These are phyloP conservation scores for Neofusicoccum ribis DNA, from an alignment of 2,329 filamentous ascomycete species.

Conservation along the genomic window DNA sequence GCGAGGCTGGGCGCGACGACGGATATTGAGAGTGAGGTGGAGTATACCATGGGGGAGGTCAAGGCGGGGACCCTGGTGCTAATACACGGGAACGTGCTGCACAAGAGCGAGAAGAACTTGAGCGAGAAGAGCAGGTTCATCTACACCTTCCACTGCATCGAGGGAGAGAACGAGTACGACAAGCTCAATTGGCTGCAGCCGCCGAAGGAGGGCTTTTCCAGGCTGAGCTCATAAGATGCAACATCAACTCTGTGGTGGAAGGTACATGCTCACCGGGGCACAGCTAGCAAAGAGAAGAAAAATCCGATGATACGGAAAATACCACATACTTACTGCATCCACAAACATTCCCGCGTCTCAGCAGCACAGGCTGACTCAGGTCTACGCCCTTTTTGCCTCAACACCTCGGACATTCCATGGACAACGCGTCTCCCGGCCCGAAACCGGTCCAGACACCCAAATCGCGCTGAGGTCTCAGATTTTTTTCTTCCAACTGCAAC, in stretches of 20 bases:
- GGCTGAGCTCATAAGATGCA: conserved; percentile 39
- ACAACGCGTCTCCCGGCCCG: too few relatives aligned
- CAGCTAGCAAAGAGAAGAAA: too few relatives aligned
- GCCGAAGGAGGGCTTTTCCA: conserved; percentile 75
- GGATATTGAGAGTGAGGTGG: conserved; percentile 44
- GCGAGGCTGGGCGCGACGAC: conserved; percentile 26
- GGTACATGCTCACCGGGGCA: too few relatives aligned
- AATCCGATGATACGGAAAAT: too few relatives aligned
- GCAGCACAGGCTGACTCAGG: too few relatives aligned
- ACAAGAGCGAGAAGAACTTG: conserved; percentile 92
- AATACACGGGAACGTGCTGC: conserved; percentile 92
- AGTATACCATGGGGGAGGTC: conserved; percentile 80
- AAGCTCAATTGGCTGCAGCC: conserved; percentile 91
- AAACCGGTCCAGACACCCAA: too few relatives aligned
- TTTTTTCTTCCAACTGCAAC: too few relatives aligned
- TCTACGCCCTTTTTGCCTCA: too few relatives aligned
- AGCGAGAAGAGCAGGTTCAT: conserved; percentile 87
- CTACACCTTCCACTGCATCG: conserved; percentile 97
- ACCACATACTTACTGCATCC: too few relatives aligned
- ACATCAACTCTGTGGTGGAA: not conserved
- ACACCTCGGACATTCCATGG: too few relatives aligned
- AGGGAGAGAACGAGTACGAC: conserved; percentile 78
- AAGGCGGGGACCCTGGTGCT: conserved; percentile 88
- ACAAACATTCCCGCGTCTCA: too few relatives aligned
- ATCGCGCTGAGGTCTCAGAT: too few relatives aligned